Conservation (phyloP, 352 stramenopile genomes). For the Pythium folliculosum region DNA sequence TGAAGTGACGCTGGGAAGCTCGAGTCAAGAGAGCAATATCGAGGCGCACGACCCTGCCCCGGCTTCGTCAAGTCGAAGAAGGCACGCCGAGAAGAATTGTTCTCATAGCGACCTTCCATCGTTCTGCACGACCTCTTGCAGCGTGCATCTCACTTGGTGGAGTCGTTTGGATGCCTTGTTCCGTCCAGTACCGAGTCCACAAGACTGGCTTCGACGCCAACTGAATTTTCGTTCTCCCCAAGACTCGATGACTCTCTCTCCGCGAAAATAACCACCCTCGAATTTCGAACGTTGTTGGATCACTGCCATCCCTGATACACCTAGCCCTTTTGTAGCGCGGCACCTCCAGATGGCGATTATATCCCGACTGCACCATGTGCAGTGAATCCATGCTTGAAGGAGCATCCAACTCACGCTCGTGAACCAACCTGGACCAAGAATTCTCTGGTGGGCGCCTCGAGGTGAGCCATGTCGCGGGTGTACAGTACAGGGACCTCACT, state of each 20-base stretch:
- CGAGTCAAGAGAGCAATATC: slow-evolving; percentile 4
- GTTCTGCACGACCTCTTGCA: neutral
- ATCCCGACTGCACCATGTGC: no score
- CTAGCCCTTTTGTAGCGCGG: slow-evolving; percentile 19
- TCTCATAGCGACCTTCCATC: slow-evolving; percentile 26
- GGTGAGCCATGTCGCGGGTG: neutral
- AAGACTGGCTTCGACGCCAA: neutral
- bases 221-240: slow-evolving; percentile 2
- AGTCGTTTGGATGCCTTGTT: neutral
- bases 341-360: slow-evolving; percentile 5
- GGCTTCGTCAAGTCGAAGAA: slow-evolving; percentile 31
- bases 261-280: slow-evolving; percentile 8
- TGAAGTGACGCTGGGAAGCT: slow-evolving; percentile 24
- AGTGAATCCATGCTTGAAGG: slow-evolving; percentile 1
- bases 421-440: neutral
- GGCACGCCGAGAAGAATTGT: slow-evolving; percentile 3
- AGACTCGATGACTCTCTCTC: neutral
- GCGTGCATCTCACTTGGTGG: neutral
- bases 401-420: neutral
- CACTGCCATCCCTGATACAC: slow-evolving; percentile 15
- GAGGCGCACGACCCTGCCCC: neutral
- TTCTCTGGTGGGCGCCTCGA: neutral
- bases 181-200: neutral
- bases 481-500: neutral
- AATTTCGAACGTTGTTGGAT: slow-evolving; percentile 12